These are phyloP conservation scores for Podaxis sp. DNA, from an alignment of 768 basidiomycete species.

Conservation along the genomic window DNA sequence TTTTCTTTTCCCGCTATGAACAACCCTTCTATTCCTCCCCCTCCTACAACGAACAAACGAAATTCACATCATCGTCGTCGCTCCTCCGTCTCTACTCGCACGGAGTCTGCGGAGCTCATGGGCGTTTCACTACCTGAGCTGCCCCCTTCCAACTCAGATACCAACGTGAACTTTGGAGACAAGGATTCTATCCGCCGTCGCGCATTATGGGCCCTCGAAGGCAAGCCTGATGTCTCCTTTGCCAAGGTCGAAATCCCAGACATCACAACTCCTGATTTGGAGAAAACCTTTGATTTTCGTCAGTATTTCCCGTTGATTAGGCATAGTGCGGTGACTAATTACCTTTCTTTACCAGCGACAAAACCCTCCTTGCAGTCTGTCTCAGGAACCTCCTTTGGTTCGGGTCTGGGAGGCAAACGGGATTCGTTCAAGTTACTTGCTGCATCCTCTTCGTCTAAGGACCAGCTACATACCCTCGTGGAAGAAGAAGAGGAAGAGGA, in stretches of 20 bases:
- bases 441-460: slow-evolving; percentile 62
- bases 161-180: slow-evolving; percentile 67
- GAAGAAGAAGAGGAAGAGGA: slow-evolving; percentile 90
- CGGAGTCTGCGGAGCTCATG: slow-evolving; percentile 91
- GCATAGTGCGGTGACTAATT: slow-evolving; percentile 3
- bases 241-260: slow-evolving; percentile 85
- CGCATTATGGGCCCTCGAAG: slow-evolving; percentile 86
- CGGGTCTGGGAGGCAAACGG: slow-evolving; percentile 50
- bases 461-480: slow-evolving; percentile 73
- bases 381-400: slow-evolving; percentile 4
- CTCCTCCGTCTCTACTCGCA: slow-evolving; percentile 86
- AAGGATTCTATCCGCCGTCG: slow-evolving; percentile 78
- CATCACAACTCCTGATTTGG: slow-evolving; percentile 55
- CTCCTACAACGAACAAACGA: slow-evolving; percentile 46
- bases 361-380: slow-evolving; percentile 58
- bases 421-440: slow-evolving; percentile 79
- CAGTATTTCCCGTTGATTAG: slow-evolving; percentile 30
- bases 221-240: slow-evolving; percentile 68
- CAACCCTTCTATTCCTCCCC: slow-evolving; percentile 19
- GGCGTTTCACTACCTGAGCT: slow-evolving; percentile 72
- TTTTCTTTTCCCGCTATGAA: slow-evolving; percentile 22
- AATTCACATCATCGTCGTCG: slow-evolving; percentile 82
- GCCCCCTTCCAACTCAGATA: slow-evolving; percentile 57
- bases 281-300: slow-evolving; percentile 69
- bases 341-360: slow-evolving; percentile 39